Evolutionary conservation across 1,139 yeast species (phyloP), one percentile per base, ranked within the genome.

Genomic region (Hanseniaspora sp.): DNA sequence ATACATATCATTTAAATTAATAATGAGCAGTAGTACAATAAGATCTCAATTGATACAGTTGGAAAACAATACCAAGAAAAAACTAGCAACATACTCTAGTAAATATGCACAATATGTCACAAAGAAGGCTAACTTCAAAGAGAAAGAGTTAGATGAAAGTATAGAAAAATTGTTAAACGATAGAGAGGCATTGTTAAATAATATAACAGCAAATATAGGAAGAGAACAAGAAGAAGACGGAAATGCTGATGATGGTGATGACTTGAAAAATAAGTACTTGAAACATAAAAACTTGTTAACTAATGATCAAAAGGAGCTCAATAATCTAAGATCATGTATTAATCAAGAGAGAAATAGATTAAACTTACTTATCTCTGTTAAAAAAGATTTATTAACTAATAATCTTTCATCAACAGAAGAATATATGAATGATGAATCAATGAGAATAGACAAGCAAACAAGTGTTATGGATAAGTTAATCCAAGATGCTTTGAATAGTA

Each of bases 401-500:
- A 58, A 70, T 58, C 55, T 67, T 60, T 55, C 69, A 55, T 67
- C 69, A 57, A 81, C 75, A 53, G 77, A 83, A 58, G 86, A 80
- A 57, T 90, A 90, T 67, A 82, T 86, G 65, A 74, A 85, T 56
- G 82, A 83, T 56, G 98, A 92, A 68, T 70, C 87, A 15, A 73
- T 77, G 39, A 73, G 96, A 53, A 84, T 84, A 29, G 87, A 86
- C 60, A 75, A 75, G 55, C 82, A 94, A 46, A 83, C 87, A 65
- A 74, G 76, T 47, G 73, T 88, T 58, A 86, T 95, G 7, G 96
- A 92, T 64, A 71, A 85, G 51, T 72, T 92, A 56, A 74, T 92
- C 41, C 78, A 79, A 30, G 94, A 85, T 65, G 98, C 96, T 0
- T 83, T 80, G 68, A 85, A 83, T 60, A 88, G 98, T 0, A 74